Percentiles rank a stretch among this genome's conserved stretches.
Evolutionary conservation across 805 yeast genomes (phyloP).

Genomic region (Metschnikowia corniflorae): DNA sequence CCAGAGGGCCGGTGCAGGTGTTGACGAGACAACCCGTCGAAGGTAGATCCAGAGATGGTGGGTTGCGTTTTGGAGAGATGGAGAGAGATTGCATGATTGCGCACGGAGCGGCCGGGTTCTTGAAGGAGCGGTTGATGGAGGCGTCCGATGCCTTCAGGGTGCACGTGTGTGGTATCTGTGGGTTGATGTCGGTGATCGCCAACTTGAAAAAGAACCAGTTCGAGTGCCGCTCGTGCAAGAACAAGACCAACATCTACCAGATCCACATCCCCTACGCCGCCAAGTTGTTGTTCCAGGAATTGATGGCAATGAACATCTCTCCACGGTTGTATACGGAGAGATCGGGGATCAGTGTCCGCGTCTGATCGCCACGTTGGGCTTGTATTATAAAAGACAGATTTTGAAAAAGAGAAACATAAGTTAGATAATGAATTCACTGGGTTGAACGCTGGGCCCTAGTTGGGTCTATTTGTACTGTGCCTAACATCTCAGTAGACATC

Average conservation of each 20-base stretch:
- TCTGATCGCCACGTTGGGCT: no score
- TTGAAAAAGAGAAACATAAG: no score
- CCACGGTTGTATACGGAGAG: conserved; percentile 96
- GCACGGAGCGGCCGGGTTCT: conserved; percentile 98
- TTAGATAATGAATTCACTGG: no score
- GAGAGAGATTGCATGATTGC: conserved; percentile 99
- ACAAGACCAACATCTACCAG: conserved; percentile 97
- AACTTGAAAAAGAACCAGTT: conserved; percentile 95
- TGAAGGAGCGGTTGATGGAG: conserved; percentile 97
- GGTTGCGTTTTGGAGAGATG: conserved; percentile 98
- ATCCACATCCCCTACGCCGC: conserved; percentile 98
- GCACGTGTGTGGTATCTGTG: conserved; percentile 97
- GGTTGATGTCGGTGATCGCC: conserved; percentile 96
- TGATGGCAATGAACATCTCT: conserved; percentile 98
- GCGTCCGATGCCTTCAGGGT: conserved; percentile 99
- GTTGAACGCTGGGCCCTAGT: no score
- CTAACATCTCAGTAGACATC: no score
- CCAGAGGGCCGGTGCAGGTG: conserved; percentile 98
- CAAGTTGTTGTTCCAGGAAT: conserved; percentile 94
- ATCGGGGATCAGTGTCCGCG: conserved; percentile 51
- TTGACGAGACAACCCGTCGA: conserved; percentile 98
- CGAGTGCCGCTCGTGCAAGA: conserved; percentile 97
- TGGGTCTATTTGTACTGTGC: no score
- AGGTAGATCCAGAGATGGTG: conserved; percentile 99
- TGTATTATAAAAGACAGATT: no score